Evolutionary conservation across 1,139 yeast species (phyloP), one percentile per base, ranked within the genome.

Genomic region (Suhomyces yuchorum): DNA sequence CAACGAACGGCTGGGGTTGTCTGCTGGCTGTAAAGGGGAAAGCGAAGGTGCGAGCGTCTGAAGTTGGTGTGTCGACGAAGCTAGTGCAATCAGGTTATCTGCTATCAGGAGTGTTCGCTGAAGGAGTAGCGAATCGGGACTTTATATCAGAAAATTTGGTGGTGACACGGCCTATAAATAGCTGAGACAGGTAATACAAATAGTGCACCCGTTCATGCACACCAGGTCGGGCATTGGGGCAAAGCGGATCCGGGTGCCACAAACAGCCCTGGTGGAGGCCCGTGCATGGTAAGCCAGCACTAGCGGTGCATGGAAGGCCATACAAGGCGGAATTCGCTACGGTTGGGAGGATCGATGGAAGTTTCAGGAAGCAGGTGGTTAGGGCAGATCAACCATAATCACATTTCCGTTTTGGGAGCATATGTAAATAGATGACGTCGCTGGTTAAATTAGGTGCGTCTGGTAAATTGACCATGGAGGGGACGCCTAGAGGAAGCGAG

Each of bases 111-210:
- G 9, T 23, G 9, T 23, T 23, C 3, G 4, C 20, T 33, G 36
- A 33, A 33, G n/a, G 23, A 20, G 38, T n/a, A n/a, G 38, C 23
- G 7, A 14, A 18, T 18, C 26, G 32, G 15, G 15, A 28, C 20
- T 37, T 24, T 24, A 23, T 37, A 37, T 28, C n/a, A 12, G 32
- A 28, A 23, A 38, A 33, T 22, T 14, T 20, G 28, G 26, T 28
- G 32, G 15, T 28, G 32, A 28, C 38, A 22, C 38, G 26, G 28
- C 37, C 38, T 36, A 36, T 36, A 36, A 36, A 36, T 36, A 36
- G 38, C 36, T 17, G 20, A 9, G 15, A 20, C 26, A n/a, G 28
- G 24, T 9, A 36, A 36, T 12, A 36, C 38, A 36, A 19, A 14
- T 14, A 14, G n/a, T 19, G 26, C 22, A 19, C 7, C n/a, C n/a